A percentile compares a stretch with the other conserved stretches of the same genome.
Evolutionary conservation across 2,329 filamentous ascomycete species (phyloP).

Genomic region (Passalora sequoiae): DNA sequence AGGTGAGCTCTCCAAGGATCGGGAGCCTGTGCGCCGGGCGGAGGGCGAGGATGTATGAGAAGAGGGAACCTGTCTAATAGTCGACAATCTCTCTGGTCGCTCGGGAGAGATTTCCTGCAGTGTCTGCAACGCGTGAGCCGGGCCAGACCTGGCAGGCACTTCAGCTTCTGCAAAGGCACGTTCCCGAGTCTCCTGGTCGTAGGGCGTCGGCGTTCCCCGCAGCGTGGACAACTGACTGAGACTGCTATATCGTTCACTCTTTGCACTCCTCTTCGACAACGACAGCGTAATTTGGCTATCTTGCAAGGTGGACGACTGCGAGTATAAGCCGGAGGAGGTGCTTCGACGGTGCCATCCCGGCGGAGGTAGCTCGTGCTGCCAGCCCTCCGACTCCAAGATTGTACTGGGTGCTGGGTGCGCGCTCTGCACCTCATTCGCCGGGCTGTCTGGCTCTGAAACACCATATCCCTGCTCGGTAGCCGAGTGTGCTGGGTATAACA

Average conservation of each 20-base stretch:
- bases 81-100: constrained; percentile 19
- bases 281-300: constrained; percentile 23
- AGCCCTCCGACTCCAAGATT: constrained; percentile 24
- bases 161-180: constrained; percentile 19
- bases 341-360: constrained; percentile 27
- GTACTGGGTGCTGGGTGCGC: constrained; percentile 19
- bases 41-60: constrained; percentile 20
- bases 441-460: constrained; percentile 28
- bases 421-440: constrained; percentile 25
- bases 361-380: constrained; percentile 19
- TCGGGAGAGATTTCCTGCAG: constrained; percentile 28
- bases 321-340: constrained; percentile 27
- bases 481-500: constrained; percentile 25
- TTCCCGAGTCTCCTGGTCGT: constrained; percentile 23
- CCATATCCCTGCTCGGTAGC: constrained; percentile 20
- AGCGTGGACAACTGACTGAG: constrained; percentile 29
- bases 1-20: constrained; percentile 13
- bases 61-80: constrained; percentile 18
- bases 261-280: constrained; percentile 17
- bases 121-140: constrained; percentile 26
- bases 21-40: constrained; percentile 14
- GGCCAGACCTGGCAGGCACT: constrained; percentile 13
- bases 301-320: constrained; percentile 26
- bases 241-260: constrained; percentile 27
- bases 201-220: constrained; percentile 28